Conservation (phyloP, 2,329 filamentous ascomycete genomes). For the Diaporthe vexans region DNA sequence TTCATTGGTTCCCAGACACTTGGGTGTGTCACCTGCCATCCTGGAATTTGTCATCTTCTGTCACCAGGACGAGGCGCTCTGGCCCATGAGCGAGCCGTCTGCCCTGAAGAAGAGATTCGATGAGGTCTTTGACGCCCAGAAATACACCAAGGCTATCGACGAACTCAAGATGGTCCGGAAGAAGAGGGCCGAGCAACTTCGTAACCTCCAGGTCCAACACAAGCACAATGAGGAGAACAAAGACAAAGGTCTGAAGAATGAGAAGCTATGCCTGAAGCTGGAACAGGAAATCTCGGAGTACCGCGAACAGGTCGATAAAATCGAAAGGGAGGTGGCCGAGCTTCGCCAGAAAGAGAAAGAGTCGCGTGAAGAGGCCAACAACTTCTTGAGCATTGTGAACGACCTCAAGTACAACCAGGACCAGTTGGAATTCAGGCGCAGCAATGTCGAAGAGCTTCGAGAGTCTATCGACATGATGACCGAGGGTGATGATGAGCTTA, state of each 20-base stretch:
- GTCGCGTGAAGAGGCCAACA: conserved; percentile 80
- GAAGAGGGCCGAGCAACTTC: conserved; percentile 82
- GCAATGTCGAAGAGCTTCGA: conserved; percentile 78
- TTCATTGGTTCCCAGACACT: conserved; percentile 83
- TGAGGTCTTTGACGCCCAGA: conserved; percentile 96
- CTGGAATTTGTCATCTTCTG: conserved; percentile 98
- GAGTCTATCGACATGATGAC: conserved; percentile 81
- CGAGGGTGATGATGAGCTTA: conserved; percentile 83
- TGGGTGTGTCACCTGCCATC: conserved; percentile 91
- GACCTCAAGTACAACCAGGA: conserved; percentile 83
- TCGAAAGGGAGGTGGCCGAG: conserved; percentile 64
- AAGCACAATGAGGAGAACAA: conserved; percentile 86
- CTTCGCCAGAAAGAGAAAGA: conserved; percentile 72
- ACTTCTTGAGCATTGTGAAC: conserved; percentile 81
- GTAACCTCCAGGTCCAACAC: conserved; percentile 80
- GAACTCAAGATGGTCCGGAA: conserved; percentile 92
- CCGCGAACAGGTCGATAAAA: conserved; percentile 66
- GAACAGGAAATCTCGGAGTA: conserved; percentile 75
- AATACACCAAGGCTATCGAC: conserved; percentile 97
- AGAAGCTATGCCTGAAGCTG: conserved; percentile 75
- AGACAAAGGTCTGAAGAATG: conserved; percentile 80
- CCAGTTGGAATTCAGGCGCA: conserved; percentile 77
- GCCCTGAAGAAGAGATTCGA: conserved; percentile 95
- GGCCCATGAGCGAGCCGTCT: conserved; percentile 92
- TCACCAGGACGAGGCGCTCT: conserved; percentile 97